A percentile compares a stretch with the other conserved stretches of the same genome.
phyloP scores from a whole-genome alignment of 2,329 filamentous ascomycete genomes.

The Chaetoscypha palmicola region DNA sequence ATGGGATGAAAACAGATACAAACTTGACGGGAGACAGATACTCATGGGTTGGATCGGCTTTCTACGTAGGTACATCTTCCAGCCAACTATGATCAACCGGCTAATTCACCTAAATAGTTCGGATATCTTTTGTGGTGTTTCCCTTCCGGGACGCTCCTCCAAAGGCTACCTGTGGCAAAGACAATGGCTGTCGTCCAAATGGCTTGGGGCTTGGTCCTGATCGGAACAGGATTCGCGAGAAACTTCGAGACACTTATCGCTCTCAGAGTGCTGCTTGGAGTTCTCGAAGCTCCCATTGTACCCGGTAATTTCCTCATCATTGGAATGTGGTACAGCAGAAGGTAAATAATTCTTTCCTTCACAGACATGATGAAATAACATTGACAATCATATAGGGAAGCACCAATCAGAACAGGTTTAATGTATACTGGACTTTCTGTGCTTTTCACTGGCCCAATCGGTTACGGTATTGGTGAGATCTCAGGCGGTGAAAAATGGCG shows the following conservation, averaged over 20 bases:
- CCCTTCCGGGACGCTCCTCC: slow-evolving; percentile 27
- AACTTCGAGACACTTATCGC: slow-evolving; percentile 22
- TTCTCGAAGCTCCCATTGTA: slow-evolving; percentile 23
- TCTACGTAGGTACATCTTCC: slow-evolving; percentile 21
- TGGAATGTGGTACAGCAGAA: slow-evolving; percentile 32
- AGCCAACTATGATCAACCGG: no score
- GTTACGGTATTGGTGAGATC: slow-evolving; percentile 27
- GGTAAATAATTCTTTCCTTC: slow-evolving; percentile 29
- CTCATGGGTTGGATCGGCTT: slow-evolving; percentile 29
- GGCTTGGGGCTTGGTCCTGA: slow-evolving; percentile 13
- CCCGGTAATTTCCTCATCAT: slow-evolving; percentile 32
- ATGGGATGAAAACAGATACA: slow-evolving; percentile 31
- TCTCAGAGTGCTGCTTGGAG: slow-evolving; percentile 25
- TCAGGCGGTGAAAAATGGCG: slow-evolving; percentile 19
- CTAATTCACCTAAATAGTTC: no score
- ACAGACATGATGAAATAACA: no score
- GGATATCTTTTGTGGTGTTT: slow-evolving; percentile 3
- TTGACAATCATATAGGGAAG: slow-evolving; percentile 24
- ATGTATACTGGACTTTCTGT: slow-evolving; percentile 15
- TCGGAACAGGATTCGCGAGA: slow-evolving; percentile 14
- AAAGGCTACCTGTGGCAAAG: slow-evolving; percentile 32
- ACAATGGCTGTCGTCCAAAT: slow-evolving; percentile 20
- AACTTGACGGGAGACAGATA: slow-evolving; percentile 29
- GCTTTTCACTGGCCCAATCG: slow-evolving; percentile 25
- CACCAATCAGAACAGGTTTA: slow-evolving; percentile 17